Evolutionary conservation across 805 yeast species (phyloP).

Genomic region (Spathaspora girioi): DNA sequence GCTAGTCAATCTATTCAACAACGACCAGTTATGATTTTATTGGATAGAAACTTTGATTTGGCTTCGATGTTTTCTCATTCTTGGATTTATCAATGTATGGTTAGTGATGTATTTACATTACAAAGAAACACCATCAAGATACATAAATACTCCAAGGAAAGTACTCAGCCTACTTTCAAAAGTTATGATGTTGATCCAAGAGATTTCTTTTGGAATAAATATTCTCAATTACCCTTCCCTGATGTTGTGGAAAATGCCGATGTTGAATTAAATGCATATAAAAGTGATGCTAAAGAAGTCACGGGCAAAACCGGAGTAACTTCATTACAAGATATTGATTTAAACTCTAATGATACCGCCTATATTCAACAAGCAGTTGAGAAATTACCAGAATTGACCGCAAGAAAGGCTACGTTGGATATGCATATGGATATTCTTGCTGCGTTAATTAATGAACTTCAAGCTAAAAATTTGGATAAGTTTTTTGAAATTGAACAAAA

Average conservation of each 20-base stretch:
- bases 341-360: constrained; percentile 50
- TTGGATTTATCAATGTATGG: constrained; percentile 97
- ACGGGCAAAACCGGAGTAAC: constrained; percentile 73
- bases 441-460: constrained; percentile 74
- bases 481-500: constrained; percentile 94
- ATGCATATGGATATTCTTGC: constrained; percentile 96
- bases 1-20: constrained; percentile 33
- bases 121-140: constrained; percentile 79
- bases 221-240: constrained; percentile 89
- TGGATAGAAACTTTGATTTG: constrained; percentile 88
- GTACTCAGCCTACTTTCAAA: constrained; percentile 39
- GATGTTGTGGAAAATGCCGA: constrained; percentile 99
- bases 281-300: constrained; percentile 81
- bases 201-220: constrained; percentile 88
- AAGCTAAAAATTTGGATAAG: constrained; percentile 82
- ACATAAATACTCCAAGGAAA: constrained; percentile 26
- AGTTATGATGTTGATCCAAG: constrained; percentile 86
- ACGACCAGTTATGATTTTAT: constrained; percentile 71
- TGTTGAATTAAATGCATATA: constrained; percentile 72
- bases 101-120: constrained; percentile 83
- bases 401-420: constrained; percentile 83
- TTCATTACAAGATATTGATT: constrained; percentile 73
- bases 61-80: constrained; percentile 95
- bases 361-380: constrained; percentile 84
- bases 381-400: constrained; percentile 87